Conservation (phyloP, 208 protist genomes). For the Acanthamoeba rhysodes region DNA sequence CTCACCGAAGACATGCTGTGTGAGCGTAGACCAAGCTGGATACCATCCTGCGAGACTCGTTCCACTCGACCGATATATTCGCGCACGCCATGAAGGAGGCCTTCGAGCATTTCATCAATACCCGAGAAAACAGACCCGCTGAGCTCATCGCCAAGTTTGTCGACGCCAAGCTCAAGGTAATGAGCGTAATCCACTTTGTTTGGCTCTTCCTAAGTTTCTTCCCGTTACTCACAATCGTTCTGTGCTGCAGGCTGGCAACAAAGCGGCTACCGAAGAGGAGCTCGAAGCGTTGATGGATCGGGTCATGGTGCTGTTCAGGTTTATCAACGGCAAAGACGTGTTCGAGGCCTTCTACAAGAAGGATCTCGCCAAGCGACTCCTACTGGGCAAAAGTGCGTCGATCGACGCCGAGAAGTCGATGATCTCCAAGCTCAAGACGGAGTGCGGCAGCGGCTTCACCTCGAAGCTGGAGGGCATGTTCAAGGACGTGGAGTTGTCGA, state of each 20-base stretch:
- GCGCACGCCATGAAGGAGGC: constrained; percentile 92
- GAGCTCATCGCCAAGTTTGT: constrained; percentile 94
- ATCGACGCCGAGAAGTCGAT: constrained; percentile 94
- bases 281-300: constrained; percentile 84
- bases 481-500: constrained; percentile 91
- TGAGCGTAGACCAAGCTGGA: constrained; percentile 71
- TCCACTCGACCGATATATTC: constrained; percentile 83
- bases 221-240: constrained; percentile 25
- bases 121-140: constrained; percentile 92
- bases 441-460: constrained; percentile 95
- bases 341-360: constrained; percentile 98
- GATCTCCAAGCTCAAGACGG: constrained; percentile 94
- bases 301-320: constrained; percentile 92
- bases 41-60: constrained; percentile 78
- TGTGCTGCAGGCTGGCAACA: not conserved
- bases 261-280: constrained; percentile 90
- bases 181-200: not conserved
- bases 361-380: constrained; percentile 95
- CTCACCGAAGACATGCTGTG: not conserved
- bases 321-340: constrained; percentile 94
- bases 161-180: constrained; percentile 93
- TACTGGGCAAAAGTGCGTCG: constrained; percentile 91
- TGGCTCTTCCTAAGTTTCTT: not conserved
- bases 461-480: constrained; percentile 98
- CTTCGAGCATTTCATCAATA: constrained; percentile 94